Percentiles rank a stretch among this genome's conserved stretches.
Evolutionary conservation across 768 basidiomycete genomes (phyloP).

Genomic region (Naganishia randhawae): DNA sequence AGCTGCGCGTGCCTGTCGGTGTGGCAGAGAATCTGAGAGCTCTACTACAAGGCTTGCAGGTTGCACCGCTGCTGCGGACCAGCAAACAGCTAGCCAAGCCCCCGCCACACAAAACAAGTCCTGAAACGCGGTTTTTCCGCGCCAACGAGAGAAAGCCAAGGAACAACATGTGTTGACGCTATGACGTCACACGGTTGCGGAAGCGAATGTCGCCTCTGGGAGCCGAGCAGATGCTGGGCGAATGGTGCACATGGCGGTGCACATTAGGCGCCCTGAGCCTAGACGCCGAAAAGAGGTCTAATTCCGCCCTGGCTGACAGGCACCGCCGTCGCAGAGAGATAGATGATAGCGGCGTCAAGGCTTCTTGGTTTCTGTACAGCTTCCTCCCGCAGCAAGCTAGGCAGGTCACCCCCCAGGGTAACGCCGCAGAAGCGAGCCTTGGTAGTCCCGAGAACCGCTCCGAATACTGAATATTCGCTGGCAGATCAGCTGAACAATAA

Average conservation of each 20-base stretch:
- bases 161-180: constrained; percentile 4
- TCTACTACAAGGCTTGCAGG: no score
- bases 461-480: neutral
- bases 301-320: neutral
- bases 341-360: no score
- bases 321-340: neutral
- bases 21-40: no score
- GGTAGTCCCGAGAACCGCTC: neutral
- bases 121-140: no score
- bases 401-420: no score
- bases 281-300: neutral
- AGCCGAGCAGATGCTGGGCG: neutral
- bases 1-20: no score
- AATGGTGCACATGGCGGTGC: neutral
- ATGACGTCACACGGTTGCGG: neutral
- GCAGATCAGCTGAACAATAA: neutral
- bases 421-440: neutral
- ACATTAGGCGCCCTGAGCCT: neutral
- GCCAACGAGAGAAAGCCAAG: neutral
- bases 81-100: no score
- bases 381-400: neutral
- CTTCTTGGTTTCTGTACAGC: neutral
- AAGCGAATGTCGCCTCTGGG: neutral
- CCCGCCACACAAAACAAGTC: no score
- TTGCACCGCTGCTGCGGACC: no score